Base-by-base conservation (phyloP, 257 asterid genomes). In the Plantago elongata region DNA sequence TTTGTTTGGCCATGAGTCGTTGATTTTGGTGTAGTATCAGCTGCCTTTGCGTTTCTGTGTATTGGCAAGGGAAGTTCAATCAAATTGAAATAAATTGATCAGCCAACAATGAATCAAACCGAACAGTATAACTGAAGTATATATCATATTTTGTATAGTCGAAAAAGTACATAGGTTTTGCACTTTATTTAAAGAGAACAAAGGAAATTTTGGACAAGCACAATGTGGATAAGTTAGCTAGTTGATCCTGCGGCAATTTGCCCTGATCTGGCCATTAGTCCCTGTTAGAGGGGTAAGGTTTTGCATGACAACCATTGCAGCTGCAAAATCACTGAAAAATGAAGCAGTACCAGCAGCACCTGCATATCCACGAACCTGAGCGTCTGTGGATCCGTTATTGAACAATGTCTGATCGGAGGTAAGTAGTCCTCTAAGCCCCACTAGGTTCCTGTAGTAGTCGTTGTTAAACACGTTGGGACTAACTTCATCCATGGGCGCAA, bases 241-340 rank as follows among this genome's bases (percentile, higher is more conserved):
- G 46, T 88, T 88, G 13, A 65, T 42, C 45, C 68, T 74, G 62
- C 96, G 47, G 71, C 96, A 88, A 62, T 83, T 79, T 10, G 72
- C 61, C 74, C 96, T 71, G 71, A 88, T 73, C 74, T 88, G 87
- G 27, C 94, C 91, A 54, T 67, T 77, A 22, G 84, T 66, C 9
- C 89, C 91, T 0, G 87, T 83, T 11, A 81, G 80, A 0, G 96
- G 95, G 68, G 83, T 79, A 10, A 88, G 83, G 42, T 81, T 85
- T 8, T 81, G 74, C 95, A 88, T 85, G 70, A 73, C 83, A 11
- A 88, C 79, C 95, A 88, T 88, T 4, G 96, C 95, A 22, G 29
- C 68, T 0, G 85, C 95, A 22, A 88, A 88, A 51, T 88, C 95
- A 3, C 66, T 68, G 67, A 60, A 65, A 45, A 88, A 88, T 9